Evolutionary conservation across 106 monocot species (phyloP), one percentile per base, ranked within the genome.

Genomic region (Amphibolis antarctica): DNA sequence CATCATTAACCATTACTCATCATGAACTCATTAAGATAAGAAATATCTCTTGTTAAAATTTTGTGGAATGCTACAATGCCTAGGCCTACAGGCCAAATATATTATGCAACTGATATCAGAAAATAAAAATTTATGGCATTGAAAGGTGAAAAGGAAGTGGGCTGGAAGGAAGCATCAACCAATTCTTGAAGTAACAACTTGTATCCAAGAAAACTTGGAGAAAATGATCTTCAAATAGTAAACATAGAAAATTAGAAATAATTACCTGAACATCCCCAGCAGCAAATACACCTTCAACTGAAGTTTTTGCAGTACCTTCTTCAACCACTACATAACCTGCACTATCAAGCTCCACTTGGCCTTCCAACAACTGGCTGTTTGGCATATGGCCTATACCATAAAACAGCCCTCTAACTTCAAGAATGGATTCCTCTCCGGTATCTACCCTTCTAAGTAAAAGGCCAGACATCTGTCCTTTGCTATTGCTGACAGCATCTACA

Each of bases 231-330:
- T n/a, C 13, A 13, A 7, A 4, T 24, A 55, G 21, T 6, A 55
- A 55, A 55, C 3, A 55, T 22, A 55, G n/a, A n/a, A n/a, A n/a
- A n/a, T n/a, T 24, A 26, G 25, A 10, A 55, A 43, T 30, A 61
- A 42, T n/a, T 74, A 96, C 94, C 94, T 96, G 94, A 29, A 96
- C 82, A 84, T 96, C 89, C 60, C 94, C 94, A 69, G 94, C 94
- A 18, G 94, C 89, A 78, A 89, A 96, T 73, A 96, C 94, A 28
- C 94, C 94, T 75, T 96, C 84, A 69, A 89, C 83, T 62, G 89
- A 86, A 62, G 94, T 96, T 71, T 71, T 78, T 62, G 94, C 81
- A 31, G 79, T 66, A 27, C 94, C 86, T 47, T 86, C 86, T 67
- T 84, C 36, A 21, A 96, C 86, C 46, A 76, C 68, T 28, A 96